Conservation (phyloP, 2,329 filamentous ascomycete genomes). For the Zasmidium citrigriseum region DNA sequence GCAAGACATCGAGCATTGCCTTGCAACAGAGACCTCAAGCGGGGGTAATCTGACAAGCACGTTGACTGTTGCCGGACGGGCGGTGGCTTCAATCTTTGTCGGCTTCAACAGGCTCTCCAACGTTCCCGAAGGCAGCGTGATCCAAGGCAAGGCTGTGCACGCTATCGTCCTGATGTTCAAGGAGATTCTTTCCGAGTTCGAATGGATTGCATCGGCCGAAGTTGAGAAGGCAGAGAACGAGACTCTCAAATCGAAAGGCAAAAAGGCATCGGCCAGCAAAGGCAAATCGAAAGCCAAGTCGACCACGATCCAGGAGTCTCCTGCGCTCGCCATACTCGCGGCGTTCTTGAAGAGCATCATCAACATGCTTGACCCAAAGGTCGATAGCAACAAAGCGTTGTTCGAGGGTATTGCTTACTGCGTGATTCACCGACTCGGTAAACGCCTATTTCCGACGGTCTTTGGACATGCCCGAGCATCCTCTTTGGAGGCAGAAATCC, state of each 20-base stretch:
- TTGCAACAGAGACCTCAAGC: conserved; percentile 2
- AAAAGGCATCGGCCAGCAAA: not conserved
- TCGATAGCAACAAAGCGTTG: conserved; percentile 39
- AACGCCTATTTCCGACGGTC: conserved; percentile 39
- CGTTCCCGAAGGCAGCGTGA: conserved; percentile 7
- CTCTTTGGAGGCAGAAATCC: conserved; percentile 28
- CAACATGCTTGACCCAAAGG: conserved; percentile 38
- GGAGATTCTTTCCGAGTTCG: conserved; percentile 33
- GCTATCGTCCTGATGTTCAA: conserved; percentile 41
- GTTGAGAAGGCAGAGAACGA: conserved; percentile 26
- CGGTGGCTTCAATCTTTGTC: conserved; percentile 24
- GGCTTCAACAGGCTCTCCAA: conserved; percentile 25
- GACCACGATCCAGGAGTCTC: conserved; percentile 21
- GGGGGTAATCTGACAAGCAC: conserved; percentile 17
- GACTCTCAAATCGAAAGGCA: not conserved
- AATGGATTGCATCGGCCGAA: conserved; percentile 12
- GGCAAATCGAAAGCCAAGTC: conserved; percentile 26
- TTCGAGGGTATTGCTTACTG: conserved; percentile 48
- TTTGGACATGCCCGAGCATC: conserved; percentile 35
- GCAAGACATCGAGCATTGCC: conserved; percentile 13
- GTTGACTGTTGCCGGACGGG: conserved; percentile 24
- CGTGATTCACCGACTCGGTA: conserved; percentile 42
- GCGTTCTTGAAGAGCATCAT: conserved; percentile 41
- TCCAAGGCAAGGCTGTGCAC: conserved; percentile 29
- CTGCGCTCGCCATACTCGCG: conserved; percentile 28